A percentile compares a stretch with the other conserved stretches of the same genome.
These are phyloP conservation scores for Cladorrhinum samala DNA, from an alignment of 495 filamentous ascomycete genomes.

Conservation along the genomic window DNA sequence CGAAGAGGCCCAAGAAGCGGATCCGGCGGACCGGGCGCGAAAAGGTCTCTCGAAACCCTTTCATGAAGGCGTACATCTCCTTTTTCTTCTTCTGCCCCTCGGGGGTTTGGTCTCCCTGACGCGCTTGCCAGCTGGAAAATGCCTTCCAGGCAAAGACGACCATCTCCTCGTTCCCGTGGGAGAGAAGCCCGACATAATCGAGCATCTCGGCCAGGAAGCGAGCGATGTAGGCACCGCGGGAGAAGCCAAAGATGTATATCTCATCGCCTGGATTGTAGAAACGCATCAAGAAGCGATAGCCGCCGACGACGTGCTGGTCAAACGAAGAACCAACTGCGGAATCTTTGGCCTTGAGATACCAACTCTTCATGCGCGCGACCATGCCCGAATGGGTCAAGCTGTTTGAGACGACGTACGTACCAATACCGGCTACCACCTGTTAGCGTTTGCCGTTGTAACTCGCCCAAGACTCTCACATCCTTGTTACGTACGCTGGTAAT, in stretches of 20 bases:
- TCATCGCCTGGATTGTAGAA: conserved; percentile 76
- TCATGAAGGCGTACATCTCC: conserved; percentile 70
- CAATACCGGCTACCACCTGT: conserved; percentile 62
- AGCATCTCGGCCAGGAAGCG: conserved; percentile 85
- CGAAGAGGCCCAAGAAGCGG: conserved; percentile 63
- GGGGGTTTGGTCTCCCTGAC: conserved; percentile 51
- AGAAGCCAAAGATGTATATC: conserved; percentile 81
- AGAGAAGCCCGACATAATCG: conserved; percentile 72
- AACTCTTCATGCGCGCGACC: conserved; percentile 61
- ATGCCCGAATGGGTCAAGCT: conserved; percentile 60
- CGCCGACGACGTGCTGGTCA: conserved; percentile 75
- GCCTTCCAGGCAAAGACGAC: conserved; percentile 82
- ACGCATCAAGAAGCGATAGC: conserved; percentile 84
- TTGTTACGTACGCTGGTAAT: conserved; percentile 55
- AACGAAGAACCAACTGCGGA: conserved; percentile 80
- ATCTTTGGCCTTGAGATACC: conserved; percentile 78
- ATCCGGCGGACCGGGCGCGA: conserved; percentile 70
- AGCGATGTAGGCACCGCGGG: conserved; percentile 79
- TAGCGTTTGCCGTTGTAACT: conserved; percentile 15
- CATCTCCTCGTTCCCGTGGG: conserved; percentile 84
- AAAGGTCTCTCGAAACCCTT: conserved; percentile 80
- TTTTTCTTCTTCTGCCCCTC: conserved; percentile 51
- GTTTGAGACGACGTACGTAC: conserved; percentile 70
- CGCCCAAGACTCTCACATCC: background rate
- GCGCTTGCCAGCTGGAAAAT: conserved; percentile 76